phyloP scores from a whole-genome alignment of 352 stramenopile genomes.

The Pythium aphanidermatum region DNA sequence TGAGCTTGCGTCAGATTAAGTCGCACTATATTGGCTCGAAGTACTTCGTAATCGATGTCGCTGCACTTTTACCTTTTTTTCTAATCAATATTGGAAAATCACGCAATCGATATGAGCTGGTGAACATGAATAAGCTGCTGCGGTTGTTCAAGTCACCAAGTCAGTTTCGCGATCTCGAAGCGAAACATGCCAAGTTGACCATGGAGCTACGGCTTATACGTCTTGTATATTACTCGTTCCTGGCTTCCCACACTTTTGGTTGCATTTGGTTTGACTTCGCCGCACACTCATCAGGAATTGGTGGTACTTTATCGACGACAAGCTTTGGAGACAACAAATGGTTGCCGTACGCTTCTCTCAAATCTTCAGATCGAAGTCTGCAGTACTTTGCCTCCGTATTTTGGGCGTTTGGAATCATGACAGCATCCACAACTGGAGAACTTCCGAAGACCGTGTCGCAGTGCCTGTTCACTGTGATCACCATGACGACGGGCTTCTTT shows the following conservation, averaged over 20 bases:
- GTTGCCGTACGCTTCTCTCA: constrained; percentile 21
- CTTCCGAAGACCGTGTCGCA: constrained; percentile 39
- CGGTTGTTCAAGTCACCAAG: constrained; percentile 40
- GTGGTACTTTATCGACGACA: constrained; percentile 17
- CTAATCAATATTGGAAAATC: constrained; percentile 26
- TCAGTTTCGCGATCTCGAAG: constrained; percentile 39
- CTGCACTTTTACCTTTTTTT: constrained; percentile 36
- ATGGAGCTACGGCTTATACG: constrained; percentile 43
- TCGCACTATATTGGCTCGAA: constrained; percentile 34
- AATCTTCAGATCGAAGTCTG: constrained; percentile 15
- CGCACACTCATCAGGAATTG: constrained; percentile 34
- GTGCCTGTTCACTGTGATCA: constrained; percentile 47
- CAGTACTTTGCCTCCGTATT: constrained; percentile 43
- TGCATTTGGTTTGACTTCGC: constrained; percentile 62
- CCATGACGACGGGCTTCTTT: constrained; percentile 58
- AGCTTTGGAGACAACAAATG: constrained; percentile 28
- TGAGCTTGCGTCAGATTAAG: constrained; percentile 35
- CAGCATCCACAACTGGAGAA: constrained; percentile 45
- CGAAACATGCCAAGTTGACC: constrained; percentile 46
- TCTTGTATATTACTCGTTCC: constrained; percentile 51
- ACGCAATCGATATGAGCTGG: constrained; percentile 22
- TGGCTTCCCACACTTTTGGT: constrained; percentile 45
- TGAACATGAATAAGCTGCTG: constrained; percentile 57
- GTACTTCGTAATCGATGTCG: constrained; percentile 37
- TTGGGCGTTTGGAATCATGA: constrained; percentile 54